phyloP scores from a whole-genome alignment of 1,284 basidiomycete species.

The Boletus mariae region DNA sequence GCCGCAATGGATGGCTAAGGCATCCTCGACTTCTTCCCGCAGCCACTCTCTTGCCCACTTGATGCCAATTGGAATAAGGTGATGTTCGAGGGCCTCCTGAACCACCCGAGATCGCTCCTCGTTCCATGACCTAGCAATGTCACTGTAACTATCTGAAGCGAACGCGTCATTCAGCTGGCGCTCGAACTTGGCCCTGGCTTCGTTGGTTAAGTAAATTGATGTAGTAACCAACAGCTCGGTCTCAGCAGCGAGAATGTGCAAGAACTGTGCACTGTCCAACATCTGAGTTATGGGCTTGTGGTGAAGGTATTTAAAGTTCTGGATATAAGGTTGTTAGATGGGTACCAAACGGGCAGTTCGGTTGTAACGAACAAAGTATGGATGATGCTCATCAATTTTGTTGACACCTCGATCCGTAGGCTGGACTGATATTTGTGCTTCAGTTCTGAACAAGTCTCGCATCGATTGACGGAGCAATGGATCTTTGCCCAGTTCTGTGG shows the following conservation, averaged over 20 bases:
- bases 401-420: conserved; percentile 90
- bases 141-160: conserved; percentile 81
- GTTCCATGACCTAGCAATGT: conserved; percentile 91
- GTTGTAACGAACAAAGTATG: conserved; percentile 74
- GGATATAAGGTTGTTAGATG: conserved; percentile 9
- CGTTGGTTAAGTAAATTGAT: conserved; percentile 65
- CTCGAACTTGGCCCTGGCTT: conserved; percentile 63
- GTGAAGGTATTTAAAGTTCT: conserved; percentile 95
- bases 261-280: conserved; percentile 74
- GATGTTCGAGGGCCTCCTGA: conserved; percentile 73
- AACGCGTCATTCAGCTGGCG: conserved; percentile 79
- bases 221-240: conserved; percentile 83
- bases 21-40: conserved; percentile 88
- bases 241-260: conserved; percentile 92
- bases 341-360: background rate
- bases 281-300: conserved; percentile 80
- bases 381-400: conserved; percentile 89
- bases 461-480: conserved; percentile 83
- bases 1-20: conserved; percentile 65
- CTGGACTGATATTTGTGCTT: conserved; percentile 77
- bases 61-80: conserved; percentile 77
- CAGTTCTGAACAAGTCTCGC: conserved; percentile 72
- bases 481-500: conserved; percentile 91
- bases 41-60: conserved; percentile 91
- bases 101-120: conserved; percentile 79